Evolutionary conservation across 2,329 filamentous ascomycete species (phyloP).

Genomic region (Clonostachys byssicola): DNA sequence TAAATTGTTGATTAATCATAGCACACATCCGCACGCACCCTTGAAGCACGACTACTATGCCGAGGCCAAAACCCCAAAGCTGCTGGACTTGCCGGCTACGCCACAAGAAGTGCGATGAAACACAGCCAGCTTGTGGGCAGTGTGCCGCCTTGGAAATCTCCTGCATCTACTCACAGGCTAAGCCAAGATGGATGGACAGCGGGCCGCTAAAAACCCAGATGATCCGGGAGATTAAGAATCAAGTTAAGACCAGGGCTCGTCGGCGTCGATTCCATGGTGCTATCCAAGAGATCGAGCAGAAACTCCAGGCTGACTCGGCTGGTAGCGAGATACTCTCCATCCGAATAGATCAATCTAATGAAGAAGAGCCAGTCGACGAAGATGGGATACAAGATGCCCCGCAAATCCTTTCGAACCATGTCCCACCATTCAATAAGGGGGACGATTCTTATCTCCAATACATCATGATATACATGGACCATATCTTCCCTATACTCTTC

Average conservation of each 20-base stretch:
- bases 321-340: no score
- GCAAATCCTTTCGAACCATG: no score
- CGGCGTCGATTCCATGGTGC: not conserved
- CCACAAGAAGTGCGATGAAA: constrained; percentile 30
- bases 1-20: no score
- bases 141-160: not conserved
- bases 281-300: not conserved
- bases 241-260: not conserved
- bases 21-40: no score
- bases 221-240: not conserved
- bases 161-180: not conserved
- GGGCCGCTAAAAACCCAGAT: not conserved
- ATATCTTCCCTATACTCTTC: not conserved
- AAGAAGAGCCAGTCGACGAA: no score
- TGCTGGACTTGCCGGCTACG: constrained; percentile 29
- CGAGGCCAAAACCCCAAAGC: constrained; percentile 14
- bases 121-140: constrained; percentile 19
- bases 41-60: not conserved
- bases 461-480: not conserved
- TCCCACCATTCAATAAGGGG: no score
- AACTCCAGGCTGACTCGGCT: no score
- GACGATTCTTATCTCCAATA: not conserved
- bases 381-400: no score
- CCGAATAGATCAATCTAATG: no score
- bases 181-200: not conserved